These are phyloP conservation scores for Malassezia dermatis DNA, from an alignment of 1,284 basidiomycete genomes.

Conservation along the genomic window DNA sequence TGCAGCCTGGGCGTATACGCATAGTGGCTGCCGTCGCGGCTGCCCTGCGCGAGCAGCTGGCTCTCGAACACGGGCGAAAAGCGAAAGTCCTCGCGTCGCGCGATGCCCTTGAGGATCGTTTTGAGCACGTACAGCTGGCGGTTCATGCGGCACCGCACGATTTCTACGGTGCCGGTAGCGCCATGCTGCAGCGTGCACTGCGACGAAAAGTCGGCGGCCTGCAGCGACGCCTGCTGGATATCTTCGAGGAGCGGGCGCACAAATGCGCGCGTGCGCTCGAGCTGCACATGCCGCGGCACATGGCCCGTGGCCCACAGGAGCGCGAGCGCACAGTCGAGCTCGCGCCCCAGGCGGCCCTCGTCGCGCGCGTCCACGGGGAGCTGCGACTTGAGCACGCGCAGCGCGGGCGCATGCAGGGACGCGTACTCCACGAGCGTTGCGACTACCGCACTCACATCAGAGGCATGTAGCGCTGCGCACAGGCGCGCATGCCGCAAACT, in stretches of 20 bases:
- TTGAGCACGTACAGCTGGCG: slow-evolving; percentile 44
- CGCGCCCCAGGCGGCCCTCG: slow-evolving; percentile 2
- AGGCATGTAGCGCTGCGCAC: background rate
- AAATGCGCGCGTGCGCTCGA: slow-evolving; percentile 18
- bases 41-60: slow-evolving; percentile 22
- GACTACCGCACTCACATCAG: slow-evolving; percentile 5
- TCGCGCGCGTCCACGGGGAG: background rate
- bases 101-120: slow-evolving; percentile 39
- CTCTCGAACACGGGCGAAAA: slow-evolving; percentile 37
- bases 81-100: slow-evolving; percentile 30
- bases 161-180: slow-evolving; percentile 34
- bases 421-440: background rate
- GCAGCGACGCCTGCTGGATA: slow-evolving; percentile 20
- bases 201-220: slow-evolving; percentile 29
- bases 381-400: slow-evolving; percentile 3
- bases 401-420: background rate
- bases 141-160: slow-evolving; percentile 39
- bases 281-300: slow-evolving; percentile 7
- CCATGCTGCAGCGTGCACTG: slow-evolving; percentile 34
- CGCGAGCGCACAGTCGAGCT: slow-evolving; percentile 26
- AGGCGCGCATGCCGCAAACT: slow-evolving; percentile 10
- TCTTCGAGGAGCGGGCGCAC: slow-evolving; percentile 15
- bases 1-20: slow-evolving; percentile 25
- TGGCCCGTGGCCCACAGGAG: slow-evolving; percentile 26
- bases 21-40: background rate